phyloP scores from a whole-genome alignment of 768 basidiomycete genomes.

The Calocybe indica region DNA sequence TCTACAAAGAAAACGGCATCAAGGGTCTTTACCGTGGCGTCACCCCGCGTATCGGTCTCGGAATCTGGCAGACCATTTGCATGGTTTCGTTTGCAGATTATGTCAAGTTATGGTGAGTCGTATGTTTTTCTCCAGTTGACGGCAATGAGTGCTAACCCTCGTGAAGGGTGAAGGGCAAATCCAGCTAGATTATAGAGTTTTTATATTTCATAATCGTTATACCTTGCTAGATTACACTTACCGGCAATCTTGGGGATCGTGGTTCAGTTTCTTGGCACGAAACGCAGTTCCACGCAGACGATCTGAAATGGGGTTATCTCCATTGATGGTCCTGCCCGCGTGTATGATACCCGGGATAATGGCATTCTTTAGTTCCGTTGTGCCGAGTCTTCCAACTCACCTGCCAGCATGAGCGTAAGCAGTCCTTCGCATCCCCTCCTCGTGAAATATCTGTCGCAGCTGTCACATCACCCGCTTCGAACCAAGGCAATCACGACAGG shows the following conservation, averaged over 20 bases:
- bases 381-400: conserved; percentile 10
- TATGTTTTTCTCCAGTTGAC: no score
- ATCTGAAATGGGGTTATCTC: no score
- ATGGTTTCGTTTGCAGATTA: conserved; percentile 99
- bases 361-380: conserved; percentile 2
- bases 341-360: no score
- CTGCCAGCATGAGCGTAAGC: conserved; percentile 24
- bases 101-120: conserved; percentile 74
- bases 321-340: no score
- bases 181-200: not conserved
- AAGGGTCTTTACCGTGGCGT: conserved; percentile 97
- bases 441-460: conserved; percentile 63
- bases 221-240: not conserved
- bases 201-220: not conserved
- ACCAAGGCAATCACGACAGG: conserved; percentile 80
- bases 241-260: no score
- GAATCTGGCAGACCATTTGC: conserved; percentile 96
- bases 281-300: not conserved
- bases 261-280: not conserved
- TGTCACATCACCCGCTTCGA: conserved; percentile 63
- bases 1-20: conserved; percentile 95
- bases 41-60: conserved; percentile 92
- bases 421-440: conserved; percentile 42
- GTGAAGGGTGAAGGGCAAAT: no score
- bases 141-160: no score